Conservation (phyloP, 257 asterid species). For the Ehretia macrophylla region DNA sequence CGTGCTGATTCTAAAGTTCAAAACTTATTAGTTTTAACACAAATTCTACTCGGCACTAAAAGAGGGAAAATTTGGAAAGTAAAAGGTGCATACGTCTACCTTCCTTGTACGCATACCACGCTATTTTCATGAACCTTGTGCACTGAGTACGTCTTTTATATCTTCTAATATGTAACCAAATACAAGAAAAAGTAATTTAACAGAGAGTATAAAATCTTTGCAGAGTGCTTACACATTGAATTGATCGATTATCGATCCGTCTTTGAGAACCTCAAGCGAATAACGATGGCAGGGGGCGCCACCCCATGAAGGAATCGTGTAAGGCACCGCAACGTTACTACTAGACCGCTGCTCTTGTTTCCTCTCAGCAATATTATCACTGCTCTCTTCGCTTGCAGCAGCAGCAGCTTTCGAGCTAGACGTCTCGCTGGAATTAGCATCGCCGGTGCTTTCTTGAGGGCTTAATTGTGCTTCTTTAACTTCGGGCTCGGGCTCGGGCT, state of each 20-base stretch:
- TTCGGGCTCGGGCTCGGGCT: not conserved
- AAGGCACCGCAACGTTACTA: constrained; percentile 7
- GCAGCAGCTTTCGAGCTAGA: not conserved
- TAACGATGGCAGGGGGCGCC: constrained; percentile 63
- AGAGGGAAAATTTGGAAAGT: too few relatives aligned
- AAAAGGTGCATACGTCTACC: too few relatives aligned
- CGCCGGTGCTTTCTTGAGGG: not conserved
- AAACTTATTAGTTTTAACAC: too few relatives aligned
- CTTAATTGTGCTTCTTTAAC: not conserved
- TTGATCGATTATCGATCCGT: constrained; percentile 69
- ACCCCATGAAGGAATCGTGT: constrained; percentile 78
- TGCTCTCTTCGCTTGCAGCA: not conserved
- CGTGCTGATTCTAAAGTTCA: too few relatives aligned
- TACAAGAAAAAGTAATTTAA: not conserved
- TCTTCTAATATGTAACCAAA: too few relatives aligned
- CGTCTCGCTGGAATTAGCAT: not conserved
- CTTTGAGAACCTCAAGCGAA: constrained; percentile 75
- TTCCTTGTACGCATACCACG: too few relatives aligned
- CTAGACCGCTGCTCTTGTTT: not conserved
- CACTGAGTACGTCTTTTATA: too few relatives aligned
- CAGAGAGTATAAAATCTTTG: not conserved
- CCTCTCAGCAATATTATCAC: not conserved
- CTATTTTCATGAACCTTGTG: too few relatives aligned
- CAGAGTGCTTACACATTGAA: constrained; percentile 59
- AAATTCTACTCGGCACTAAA: too few relatives aligned